A percentile compares a stretch with the other conserved stretches of the same genome.
phyloP scores from a whole-genome alignment of 768 basidiomycete genomes.

The Mycena metata region DNA sequence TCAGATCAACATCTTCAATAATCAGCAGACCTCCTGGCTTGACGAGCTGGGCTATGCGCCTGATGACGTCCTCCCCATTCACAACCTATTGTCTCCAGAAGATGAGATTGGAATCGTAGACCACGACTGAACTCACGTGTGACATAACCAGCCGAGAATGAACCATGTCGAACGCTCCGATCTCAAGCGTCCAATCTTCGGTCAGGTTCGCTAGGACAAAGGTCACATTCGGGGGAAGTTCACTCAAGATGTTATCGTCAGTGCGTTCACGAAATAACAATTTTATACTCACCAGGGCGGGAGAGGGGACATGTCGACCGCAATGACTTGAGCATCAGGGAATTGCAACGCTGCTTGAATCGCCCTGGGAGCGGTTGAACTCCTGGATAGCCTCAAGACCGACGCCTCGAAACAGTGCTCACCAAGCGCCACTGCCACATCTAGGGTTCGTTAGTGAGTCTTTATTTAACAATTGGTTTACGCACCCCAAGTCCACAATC shows the following conservation, averaged over 20 bases:
- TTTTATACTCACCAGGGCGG: not conserved
- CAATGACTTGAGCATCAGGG: slow-evolving; percentile 4
- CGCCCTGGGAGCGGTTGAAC: not conserved
- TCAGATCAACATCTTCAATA: slow-evolving; percentile 9
- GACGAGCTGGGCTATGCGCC: not conserved
- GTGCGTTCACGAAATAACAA: not conserved
- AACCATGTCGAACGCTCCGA: slow-evolving; percentile 11
- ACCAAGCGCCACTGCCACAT: slow-evolving; percentile 12
- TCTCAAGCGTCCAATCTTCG: not conserved
- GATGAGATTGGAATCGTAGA: not conserved
- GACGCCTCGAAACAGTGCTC: not conserved
- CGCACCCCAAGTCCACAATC: slow-evolving; percentile 13
- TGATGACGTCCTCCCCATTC: not conserved
- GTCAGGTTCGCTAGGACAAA: slow-evolving; percentile 7
- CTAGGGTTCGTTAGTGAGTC: not conserved
- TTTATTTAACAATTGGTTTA: not conserved
- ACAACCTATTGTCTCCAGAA: not conserved
- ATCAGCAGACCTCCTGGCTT: slow-evolving; percentile 13
- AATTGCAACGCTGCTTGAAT: slow-evolving; percentile 3
- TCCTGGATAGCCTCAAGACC: not conserved
- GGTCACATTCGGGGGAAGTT: not conserved
- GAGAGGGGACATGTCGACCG: not conserved
- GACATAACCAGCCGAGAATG: slow-evolving; percentile 2
- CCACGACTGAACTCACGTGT: not conserved
- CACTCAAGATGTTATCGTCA: not conserved